A percentile compares a stretch with the other conserved stretches of the same genome.
phyloP scores from a whole-genome alignment of 805 yeast genomes.

The Saccharomycopsis amapae region DNA sequence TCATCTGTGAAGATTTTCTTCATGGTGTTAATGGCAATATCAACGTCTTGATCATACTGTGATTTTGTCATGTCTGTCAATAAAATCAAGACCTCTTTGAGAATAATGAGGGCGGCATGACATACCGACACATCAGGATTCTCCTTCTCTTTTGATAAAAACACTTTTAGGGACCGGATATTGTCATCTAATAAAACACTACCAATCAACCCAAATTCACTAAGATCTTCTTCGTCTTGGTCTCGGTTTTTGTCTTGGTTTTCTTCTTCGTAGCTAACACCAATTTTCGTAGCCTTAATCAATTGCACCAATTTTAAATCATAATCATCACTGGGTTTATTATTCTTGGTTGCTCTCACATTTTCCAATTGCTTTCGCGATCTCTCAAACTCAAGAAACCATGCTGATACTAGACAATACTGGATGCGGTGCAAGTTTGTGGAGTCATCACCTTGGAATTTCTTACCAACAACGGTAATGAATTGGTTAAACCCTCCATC shows the following conservation, averaged over 20 bases:
- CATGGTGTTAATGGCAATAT: slow-evolving; percentile 50
- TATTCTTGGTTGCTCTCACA: slow-evolving; percentile 18
- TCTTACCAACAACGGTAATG: slow-evolving; percentile 41
- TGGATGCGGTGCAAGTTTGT: slow-evolving; percentile 17
- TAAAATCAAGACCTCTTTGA: slow-evolving; percentile 51
- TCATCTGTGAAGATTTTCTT: slow-evolving; percentile 67
- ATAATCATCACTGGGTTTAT: background rate
- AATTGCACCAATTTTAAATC: background rate
- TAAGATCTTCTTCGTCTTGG: slow-evolving; percentile 24
- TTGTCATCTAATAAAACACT: slow-evolving; percentile 55
- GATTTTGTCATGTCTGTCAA: slow-evolving; percentile 36
- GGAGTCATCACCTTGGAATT: slow-evolving; percentile 22
- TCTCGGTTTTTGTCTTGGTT: slow-evolving; percentile 6
- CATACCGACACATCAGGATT: slow-evolving; percentile 49
- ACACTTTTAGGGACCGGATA: slow-evolving; percentile 23
- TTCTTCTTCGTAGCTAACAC: background rate
- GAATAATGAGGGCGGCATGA: slow-evolving; percentile 63
- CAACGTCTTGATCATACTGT: slow-evolving; percentile 39
- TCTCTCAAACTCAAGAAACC: slow-evolving; percentile 71
- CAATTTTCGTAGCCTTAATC: background rate
- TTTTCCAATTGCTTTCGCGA: slow-evolving; percentile 23
- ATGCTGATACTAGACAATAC: slow-evolving; percentile 35
- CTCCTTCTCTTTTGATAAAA: slow-evolving; percentile 31
- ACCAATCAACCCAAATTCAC: slow-evolving; percentile 41
- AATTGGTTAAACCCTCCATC: slow-evolving; percentile 73